Base-by-base conservation (phyloP, 805 yeast species). In the Saccharomycopsis capsularis region DNA sequence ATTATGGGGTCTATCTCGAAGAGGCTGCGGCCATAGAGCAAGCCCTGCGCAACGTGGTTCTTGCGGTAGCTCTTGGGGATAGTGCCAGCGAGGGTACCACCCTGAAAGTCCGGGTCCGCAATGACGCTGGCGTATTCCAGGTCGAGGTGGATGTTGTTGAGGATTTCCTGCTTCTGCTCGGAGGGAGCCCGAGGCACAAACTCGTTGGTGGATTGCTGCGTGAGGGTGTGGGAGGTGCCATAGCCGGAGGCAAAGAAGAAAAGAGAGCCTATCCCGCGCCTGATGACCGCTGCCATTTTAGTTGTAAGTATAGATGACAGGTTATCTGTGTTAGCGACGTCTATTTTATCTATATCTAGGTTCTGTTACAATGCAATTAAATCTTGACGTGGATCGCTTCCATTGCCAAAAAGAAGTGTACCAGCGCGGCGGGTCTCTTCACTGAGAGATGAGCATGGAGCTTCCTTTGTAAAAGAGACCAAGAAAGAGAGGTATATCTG, bases 1-100 rank as follows among this genome's bases (percentile, higher is more conserved):
- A 82, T 71, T 18, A 86, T 63, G 0, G 96, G 96, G 58, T 87
- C 95, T 23, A 85, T 76, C 48, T 83, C 86, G 54, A 85, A 67
- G 52, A 79, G 75, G 16, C 78, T 73, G 2, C 78, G 76, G 0
- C 95, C 90, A 55, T 76, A 78, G 44, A 88, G 66, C 6, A 85
- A 63, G 0, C 95, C 95, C 44, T 80, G 77, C 0, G 84, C 80
- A 7, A 84, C 87, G 63, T 82, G 84, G 59, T 82, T 76, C 2
- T 60, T 58, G 35, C 73, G 74, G 58, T 83, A 88, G 5, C 78
- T 78, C 40, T 63, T 68, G 0, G 89, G 88, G 37, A 82, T 68
- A 24, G 68, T 57, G 18, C 72, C 66, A 2, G 78, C 73, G 24
- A 70, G 72, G 1, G 62, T 49, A 25, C 60, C 53, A 30, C 54